Base-by-base conservation (phyloP, 352 stramenopile genomes). In the Pythium vanterpoolii region DNA sequence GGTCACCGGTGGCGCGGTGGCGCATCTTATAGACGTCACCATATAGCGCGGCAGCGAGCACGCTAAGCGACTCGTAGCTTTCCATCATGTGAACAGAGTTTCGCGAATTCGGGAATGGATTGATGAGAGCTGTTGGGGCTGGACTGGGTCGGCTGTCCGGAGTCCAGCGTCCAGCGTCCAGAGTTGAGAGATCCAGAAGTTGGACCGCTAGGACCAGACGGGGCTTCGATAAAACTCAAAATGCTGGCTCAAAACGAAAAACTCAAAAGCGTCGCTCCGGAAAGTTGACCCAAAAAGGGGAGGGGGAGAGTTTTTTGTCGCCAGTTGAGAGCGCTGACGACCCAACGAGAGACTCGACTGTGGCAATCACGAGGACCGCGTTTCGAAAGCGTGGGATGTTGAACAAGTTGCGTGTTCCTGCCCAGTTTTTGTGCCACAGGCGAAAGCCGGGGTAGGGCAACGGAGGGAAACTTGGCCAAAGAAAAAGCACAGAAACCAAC, bases 41-140 rank as follows among this genome's bases (percentile, higher is more conserved):
- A 52, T 87, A 95, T 27, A 95, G 76, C 56, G 85, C 83, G 1
- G 73, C 67, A 28, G 80, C 80, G 43, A 95, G 72, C 56, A 69
- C 79, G 57, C 74, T 71, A 14, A 91, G 63, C 36, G 73, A 62
- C 59, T 91, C 77, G 64, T 89, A 91, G 40, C 23, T 54, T 5
- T 39, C 48, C 47, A 64, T 39, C 13, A 4, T 26, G 31, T 49
- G 23, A 19, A 47, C 28, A n/a, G 14, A 21, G 34, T 2, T n/a
- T 36, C 16, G 27, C 28, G 62, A 62, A 56, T 62, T 45, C 16
- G 44, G 13, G 40, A 57, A 42, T 67, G 60, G 54, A 55, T 49
- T 56, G 57, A 58, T n/a, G 48, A 42, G 47, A 43, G 30, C 47
- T 18, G 45, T 16, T 28, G 14, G 40, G n/a, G 38, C 7, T 44